Conservation (phyloP, 192 early-diverging fungal genomes). For the Backusella parvicylindrica region DNA sequence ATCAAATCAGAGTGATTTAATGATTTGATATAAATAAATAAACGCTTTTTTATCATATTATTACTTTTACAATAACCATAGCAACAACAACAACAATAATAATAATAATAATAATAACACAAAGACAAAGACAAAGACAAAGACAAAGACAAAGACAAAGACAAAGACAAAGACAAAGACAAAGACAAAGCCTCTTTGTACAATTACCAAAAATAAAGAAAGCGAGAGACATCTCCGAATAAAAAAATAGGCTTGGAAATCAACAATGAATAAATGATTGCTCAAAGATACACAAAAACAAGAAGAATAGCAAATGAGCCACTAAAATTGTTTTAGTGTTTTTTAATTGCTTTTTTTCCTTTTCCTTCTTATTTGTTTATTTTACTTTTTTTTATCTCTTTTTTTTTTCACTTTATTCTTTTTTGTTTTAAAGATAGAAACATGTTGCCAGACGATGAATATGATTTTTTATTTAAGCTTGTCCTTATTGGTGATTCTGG, state of each 20-base stretch:
- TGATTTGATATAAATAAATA: background rate
- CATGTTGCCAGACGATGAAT: slow-evolving; percentile 50
- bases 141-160: no score
- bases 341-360: background rate
- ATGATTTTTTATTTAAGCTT: slow-evolving; percentile 59
- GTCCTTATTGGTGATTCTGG: slow-evolving; percentile 65
- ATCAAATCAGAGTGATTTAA: background rate
- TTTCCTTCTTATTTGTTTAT: background rate
- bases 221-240: background rate
- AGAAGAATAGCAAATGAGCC: background rate
- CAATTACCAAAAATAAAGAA: background rate
- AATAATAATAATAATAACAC: no score
- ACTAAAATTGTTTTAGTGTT: background rate
- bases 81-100: no score
- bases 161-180: no score
- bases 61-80: no score
- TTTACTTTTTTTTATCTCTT: background rate
- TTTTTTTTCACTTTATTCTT: background rate
- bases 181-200: background rate
- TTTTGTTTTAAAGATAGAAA: background rate
- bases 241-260: background rate
- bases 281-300: background rate
- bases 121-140: no score
- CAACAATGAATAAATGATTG: slow-evolving; percentile 3
- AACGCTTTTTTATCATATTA: no score